Conservation (phyloP, 78 protist species). For the Dictyostelium capitatum region DNA sequence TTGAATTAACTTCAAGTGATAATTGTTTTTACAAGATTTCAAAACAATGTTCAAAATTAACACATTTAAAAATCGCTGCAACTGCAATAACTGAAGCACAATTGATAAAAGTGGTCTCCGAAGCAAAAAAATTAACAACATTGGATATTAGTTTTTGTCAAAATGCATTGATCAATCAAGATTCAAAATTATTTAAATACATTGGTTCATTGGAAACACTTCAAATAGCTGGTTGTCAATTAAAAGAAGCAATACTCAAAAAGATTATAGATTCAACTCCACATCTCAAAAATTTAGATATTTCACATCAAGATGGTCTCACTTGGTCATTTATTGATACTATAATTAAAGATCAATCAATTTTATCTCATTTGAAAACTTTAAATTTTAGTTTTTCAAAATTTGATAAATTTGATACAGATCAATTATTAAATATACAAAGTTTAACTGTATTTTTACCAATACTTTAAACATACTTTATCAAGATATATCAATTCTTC, state of each 20-base stretch:
- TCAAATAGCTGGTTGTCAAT: constrained; percentile 18
- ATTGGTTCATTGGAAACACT: constrained; percentile 6
- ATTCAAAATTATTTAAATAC: constrained; percentile 32
- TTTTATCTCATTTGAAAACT: constrained; percentile 7
- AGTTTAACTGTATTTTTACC: constrained; percentile 50
- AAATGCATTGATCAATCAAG: background rate
- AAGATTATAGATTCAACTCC: constrained; percentile 33
- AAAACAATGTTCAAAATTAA: constrained; percentile 32
- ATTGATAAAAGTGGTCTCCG: constrained; percentile 17
- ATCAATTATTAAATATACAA: constrained; percentile 4
- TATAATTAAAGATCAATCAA: constrained; percentile 29
- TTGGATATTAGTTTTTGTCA: constrained; percentile 48
- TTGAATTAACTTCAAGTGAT: constrained; percentile 5
- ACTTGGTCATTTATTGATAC: constrained; percentile 51
- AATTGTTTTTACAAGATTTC: constrained; percentile 13
- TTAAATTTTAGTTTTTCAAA: constrained; percentile 58
- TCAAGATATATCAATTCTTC: no score
- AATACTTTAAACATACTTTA: background rate
- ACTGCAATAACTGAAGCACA: constrained; percentile 31
- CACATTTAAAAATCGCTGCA: constrained; percentile 1
- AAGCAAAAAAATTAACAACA: constrained; percentile 15
- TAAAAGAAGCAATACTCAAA: constrained; percentile 35
- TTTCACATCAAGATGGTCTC: constrained; percentile 61
- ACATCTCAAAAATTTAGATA: constrained; percentile 13
- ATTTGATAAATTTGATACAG: constrained; percentile 63